Evolutionary conservation across 108 stramenopile genomes (phyloP).

Genomic region (Cyclotella atomus): DNA sequence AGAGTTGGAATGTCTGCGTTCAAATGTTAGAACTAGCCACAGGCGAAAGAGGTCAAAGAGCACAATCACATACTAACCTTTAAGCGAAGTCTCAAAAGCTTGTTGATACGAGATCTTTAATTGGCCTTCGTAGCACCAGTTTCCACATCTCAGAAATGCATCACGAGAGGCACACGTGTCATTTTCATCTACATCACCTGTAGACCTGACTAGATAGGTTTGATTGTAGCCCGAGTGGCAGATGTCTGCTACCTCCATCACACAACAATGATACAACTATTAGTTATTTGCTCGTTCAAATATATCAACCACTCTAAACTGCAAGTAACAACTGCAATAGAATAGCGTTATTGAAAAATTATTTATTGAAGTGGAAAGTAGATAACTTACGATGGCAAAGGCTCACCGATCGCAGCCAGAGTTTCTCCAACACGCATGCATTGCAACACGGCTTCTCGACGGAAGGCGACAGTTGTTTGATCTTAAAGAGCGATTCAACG

Average conservation of each 20-base stretch:
- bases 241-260: background rate
- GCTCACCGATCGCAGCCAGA: conserved; percentile 12
- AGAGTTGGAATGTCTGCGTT: conserved; percentile 61
- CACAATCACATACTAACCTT: conserved; percentile 2
- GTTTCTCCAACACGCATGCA: conserved; percentile 42
- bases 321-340: too few species aligned
- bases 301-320: too few species aligned
- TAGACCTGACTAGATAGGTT: conserved; percentile 43
- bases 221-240: conserved; percentile 10
- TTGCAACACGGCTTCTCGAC: conserved; percentile 36
- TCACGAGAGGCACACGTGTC: conserved; percentile 20
- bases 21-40: too few species aligned
- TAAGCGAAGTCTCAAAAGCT: conserved; percentile 48
- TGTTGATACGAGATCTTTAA: conserved; percentile 55
- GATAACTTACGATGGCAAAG: too few species aligned
- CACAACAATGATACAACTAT: too few species aligned
- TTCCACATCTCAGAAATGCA: conserved; percentile 75
- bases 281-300: too few species aligned
- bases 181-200: conserved; percentile 6
- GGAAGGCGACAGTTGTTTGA: conserved; percentile 44
- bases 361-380: too few species aligned
- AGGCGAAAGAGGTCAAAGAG: background rate
- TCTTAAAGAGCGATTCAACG: conserved; percentile 16
- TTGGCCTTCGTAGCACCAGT: conserved; percentile 74
- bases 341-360: too few species aligned